Evolutionary conservation across 805 yeast species (phyloP), one percentile per base, ranked within the genome.

Genomic region (Lachancea sp.): DNA sequence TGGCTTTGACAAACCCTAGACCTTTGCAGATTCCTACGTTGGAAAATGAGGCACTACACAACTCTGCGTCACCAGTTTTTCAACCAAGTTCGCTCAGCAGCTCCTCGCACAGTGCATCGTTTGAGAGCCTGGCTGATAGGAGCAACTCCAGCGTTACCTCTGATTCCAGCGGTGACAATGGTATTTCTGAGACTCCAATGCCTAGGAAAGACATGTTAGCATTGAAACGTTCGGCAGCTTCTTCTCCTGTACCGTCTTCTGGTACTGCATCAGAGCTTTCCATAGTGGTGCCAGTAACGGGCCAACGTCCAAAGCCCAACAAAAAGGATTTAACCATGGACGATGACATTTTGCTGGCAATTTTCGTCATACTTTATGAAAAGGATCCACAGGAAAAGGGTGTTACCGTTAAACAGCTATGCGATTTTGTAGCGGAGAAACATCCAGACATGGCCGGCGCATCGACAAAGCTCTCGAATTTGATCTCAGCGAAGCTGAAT

Each of bases 351-450:
- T 65, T 84, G 41, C 77, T 69, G 60, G 88, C 89, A 5, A 84
- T 84, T 41, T 83, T 84, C 55, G 72, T 76, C 42, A 83, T 83
- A 36, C 61, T 84, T 43, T 81, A 67, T 60, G 89, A 81, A 45
- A 68, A 72, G 46, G 95, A 84, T 56, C 64, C 80, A 1, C 73
- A 72, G 38, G 80, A 83, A 37, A 70, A 72, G 45, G 95, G 95
- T 48, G 82, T 84, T 88, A 84, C 95, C n/a, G 95, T 84, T 23
- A 84, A 84, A 56, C 94, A 84, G 57, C 74, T 84, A 44, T 84
- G 94, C 63, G 95, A 84, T 59, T 73, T 80, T 42, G 67, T 84
- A 35, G 67, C 78, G 36, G 85, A 78, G 41, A 72, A 75, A 51
- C 90, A 84, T 58, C 94, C 94, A 1, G 88, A 83, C 36, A 84